Evolutionary conservation across 306 rosid species (phyloP), one percentile per base, ranked within the genome.

Genomic region (Prosopis cineraria): DNA sequence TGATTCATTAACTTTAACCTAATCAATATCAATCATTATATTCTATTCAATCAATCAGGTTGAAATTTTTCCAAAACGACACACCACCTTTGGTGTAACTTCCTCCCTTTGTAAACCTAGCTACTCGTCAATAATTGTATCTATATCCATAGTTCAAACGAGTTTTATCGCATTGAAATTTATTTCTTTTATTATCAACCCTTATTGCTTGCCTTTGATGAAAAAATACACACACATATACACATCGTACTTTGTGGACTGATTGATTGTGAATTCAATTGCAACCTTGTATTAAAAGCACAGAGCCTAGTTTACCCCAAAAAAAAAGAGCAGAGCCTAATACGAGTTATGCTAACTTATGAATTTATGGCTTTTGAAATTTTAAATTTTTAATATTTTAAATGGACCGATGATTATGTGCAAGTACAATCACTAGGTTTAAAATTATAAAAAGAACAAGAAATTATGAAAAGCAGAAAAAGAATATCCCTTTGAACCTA

Each of bases 11-110:
- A 16, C 53, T 59, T 10, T 62, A 62, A 9, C 66, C 55, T 33
- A 64, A 47, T 52, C 55, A 25, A 52, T 65, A 45, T 77, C 41
- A 56, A 64, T 69, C 70, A 78, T 63, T 24, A 75, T 30, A 59
- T 67, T 75, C 43, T 27, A 12, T 55, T 67, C 67, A 45, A 60
- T 67, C 53, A 45, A 60, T 44, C 58, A 5, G n/a, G 27, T 3
- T 24, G 33, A 45, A 39, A 53, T 34, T 68, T 68, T 59, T 76
- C 34, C 62, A 39, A 60, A 74, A 24, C 44, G 31, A 66, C 12
- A 48, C 24, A 25, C 43, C 64, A 34, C 30, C 63, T 67, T 67
- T 37, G 50, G 22, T 39, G 3, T 36, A 27, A 20, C 65, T 78
- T 31, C 20, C 3, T 2, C 20, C 52, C 41, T 19, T 3, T 2